Evolutionary conservation across 176 grass and related monocot genomes (phyloP).

Genomic region (Echinochloa phyllopogon): DNA sequence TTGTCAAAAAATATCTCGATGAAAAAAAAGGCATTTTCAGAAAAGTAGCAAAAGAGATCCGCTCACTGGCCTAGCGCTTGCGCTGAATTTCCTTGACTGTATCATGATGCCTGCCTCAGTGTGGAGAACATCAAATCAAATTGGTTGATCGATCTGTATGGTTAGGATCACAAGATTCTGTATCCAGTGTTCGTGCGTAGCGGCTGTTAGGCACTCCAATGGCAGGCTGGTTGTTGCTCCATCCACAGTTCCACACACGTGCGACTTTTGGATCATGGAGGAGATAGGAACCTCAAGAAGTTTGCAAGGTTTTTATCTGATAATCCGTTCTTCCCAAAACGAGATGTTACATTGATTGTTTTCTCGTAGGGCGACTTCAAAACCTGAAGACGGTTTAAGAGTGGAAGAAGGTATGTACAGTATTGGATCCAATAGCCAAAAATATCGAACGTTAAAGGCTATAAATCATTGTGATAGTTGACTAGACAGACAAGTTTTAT

Average conservation of each 20-base stretch:
- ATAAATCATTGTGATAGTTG: too few species aligned
- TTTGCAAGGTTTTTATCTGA: not conserved
- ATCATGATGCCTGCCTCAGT: not conserved
- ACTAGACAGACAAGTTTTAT: not conserved
- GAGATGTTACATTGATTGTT: not conserved
- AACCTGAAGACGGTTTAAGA: not conserved
- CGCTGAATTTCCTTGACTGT: slow-evolving; percentile 5
- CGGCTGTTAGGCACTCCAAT: not conserved
- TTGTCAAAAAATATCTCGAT: not conserved
- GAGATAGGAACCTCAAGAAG: too few species aligned
- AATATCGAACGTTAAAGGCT: too few species aligned
- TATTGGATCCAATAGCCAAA: too few species aligned
- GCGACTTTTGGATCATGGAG: not conserved
- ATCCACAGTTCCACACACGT: too few species aligned
- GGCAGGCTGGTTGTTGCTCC: not conserved
- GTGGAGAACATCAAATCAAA: slow-evolving; percentile 38
- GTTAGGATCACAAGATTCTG: slow-evolving; percentile 53
- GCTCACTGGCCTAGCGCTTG: not conserved
- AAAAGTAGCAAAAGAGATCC: slow-evolving; percentile 21
- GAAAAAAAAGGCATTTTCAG: not conserved
- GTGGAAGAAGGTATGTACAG: too few species aligned
- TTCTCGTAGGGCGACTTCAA: not conserved
- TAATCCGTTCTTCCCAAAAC: not conserved
- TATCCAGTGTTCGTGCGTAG: not conserved
- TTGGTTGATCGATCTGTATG: slow-evolving; percentile 40